phyloP scores from a whole-genome alignment of 1,284 basidiomycete species.

The Gastroboletus turbinatus region DNA sequence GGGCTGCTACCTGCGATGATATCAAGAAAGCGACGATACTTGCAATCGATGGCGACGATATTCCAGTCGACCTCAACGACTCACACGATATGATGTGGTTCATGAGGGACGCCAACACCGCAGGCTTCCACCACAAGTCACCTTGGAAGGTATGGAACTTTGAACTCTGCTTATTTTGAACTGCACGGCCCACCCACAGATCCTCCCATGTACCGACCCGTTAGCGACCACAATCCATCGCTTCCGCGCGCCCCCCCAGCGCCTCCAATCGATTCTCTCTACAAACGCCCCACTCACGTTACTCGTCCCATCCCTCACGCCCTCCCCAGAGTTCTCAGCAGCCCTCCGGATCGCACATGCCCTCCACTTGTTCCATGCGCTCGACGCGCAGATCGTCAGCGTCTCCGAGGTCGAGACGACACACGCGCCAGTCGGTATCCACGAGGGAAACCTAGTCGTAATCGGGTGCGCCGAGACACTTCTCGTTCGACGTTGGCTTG shows the following conservation, averaged over 20 bases:
- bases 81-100: conserved; percentile 9
- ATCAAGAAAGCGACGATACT: not conserved
- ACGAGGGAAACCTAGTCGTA: conserved; percentile 56
- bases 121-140: not conserved
- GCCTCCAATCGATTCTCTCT: conserved; percentile 63
- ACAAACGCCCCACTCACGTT: conserved; percentile 53
- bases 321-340: conserved; percentile 36
- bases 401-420: conserved; percentile 36
- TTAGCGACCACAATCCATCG: not conserved
- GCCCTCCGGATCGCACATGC: conserved; percentile 69
- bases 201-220: not conserved
- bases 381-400: conserved; percentile 62
- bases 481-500: conserved; percentile 33
- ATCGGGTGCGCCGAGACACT: conserved; percentile 43
- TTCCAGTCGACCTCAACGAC: not conserved
- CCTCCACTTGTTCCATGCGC: conserved; percentile 64
- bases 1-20: not conserved
- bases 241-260: conserved; percentile 32
- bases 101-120: conserved; percentile 1
- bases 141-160: conserved; percentile 26
- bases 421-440: conserved; percentile 1
- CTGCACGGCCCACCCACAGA: not conserved
- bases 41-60: conserved; percentile 13
- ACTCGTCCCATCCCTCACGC: conserved; percentile 49
- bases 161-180: not conserved